Conservation (phyloP, 2,329 filamentous ascomycete species). For the Hysterium pulicare region DNA sequence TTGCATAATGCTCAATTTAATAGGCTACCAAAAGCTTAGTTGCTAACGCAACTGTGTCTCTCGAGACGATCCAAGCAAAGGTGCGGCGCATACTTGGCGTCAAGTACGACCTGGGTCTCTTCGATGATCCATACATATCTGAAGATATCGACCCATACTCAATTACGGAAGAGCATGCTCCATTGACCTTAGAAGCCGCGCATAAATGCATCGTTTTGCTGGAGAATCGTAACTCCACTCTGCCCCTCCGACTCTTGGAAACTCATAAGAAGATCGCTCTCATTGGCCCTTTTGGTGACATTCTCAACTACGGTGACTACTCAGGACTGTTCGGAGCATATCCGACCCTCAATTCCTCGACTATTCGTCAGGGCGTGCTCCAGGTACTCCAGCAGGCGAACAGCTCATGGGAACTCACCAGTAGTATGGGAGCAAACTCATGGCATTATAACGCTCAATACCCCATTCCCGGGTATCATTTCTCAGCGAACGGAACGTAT, state of each 20-base stretch:
- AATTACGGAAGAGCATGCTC: slow-evolving; percentile 35
- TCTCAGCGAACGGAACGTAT: slow-evolving; percentile 35
- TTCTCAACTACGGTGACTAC: slow-evolving; percentile 46
- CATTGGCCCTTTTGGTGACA: slow-evolving; percentile 42
- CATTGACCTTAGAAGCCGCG: slow-evolving; percentile 42
- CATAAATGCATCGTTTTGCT: slow-evolving; percentile 44
- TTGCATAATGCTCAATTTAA: neutral
- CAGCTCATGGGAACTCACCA: slow-evolving; percentile 30
- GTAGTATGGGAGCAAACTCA: slow-evolving; percentile 44
- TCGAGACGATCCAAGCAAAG: slow-evolving; percentile 36
- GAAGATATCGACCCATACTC: slow-evolving; percentile 31
- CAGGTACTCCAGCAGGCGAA: slow-evolving; percentile 20
- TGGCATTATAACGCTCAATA: slow-evolving; percentile 47
- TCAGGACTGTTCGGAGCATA: slow-evolving; percentile 43
- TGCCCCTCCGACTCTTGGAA: slow-evolving; percentile 34
- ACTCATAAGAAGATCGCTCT: slow-evolving; percentile 37
- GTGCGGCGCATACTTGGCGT: slow-evolving; percentile 39
- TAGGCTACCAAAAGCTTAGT: slow-evolving; percentile 33
- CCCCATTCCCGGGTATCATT: slow-evolving; percentile 42
- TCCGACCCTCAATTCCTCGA: slow-evolving; percentile 38
- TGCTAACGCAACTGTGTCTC: slow-evolving; percentile 34
- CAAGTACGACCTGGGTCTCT: slow-evolving; percentile 46
- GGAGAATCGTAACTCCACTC: slow-evolving; percentile 41
- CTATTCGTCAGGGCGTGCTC: slow-evolving; percentile 39
- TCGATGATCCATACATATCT: slow-evolving; percentile 38